phyloP scores from a whole-genome alignment of 2,329 filamentous ascomycete species.

The Diaporthe batatas region DNA sequence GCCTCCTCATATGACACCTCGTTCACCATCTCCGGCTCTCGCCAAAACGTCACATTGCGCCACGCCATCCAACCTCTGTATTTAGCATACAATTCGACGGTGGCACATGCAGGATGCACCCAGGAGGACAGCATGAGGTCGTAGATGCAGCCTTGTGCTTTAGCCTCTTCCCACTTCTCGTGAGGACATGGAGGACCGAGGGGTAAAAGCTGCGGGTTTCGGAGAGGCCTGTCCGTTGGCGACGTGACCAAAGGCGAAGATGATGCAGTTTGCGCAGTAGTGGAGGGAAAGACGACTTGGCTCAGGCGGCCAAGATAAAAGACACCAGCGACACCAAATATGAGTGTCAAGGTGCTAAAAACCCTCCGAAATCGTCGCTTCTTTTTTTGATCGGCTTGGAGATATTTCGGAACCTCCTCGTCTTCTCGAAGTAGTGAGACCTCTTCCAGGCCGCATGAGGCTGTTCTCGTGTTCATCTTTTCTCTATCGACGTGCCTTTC shows the following conservation, averaged over 20 bases:
- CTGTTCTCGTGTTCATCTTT: background rate
- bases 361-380: background rate
- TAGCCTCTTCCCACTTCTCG: background rate
- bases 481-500: background rate
- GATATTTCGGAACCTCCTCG: background rate
- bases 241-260: background rate
- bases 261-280: background rate
- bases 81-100: background rate
- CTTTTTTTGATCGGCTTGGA: background rate
- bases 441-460: background rate
- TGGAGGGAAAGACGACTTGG: background rate
- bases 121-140: background rate
- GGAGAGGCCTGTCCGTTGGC: background rate
- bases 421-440: background rate
- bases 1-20: background rate
- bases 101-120: background rate
- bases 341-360: background rate
- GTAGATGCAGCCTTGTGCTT: background rate
- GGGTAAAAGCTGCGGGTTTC: background rate
- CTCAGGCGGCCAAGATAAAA: background rate
- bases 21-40: background rate
- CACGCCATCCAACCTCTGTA: background rate
- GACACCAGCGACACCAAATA: background rate
- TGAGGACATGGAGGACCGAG: background rate
- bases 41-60: slow-evolving; percentile 1